phyloP scores from a whole-genome alignment of 345 rosid genomes.

The Limnanthes douglasii region DNA sequence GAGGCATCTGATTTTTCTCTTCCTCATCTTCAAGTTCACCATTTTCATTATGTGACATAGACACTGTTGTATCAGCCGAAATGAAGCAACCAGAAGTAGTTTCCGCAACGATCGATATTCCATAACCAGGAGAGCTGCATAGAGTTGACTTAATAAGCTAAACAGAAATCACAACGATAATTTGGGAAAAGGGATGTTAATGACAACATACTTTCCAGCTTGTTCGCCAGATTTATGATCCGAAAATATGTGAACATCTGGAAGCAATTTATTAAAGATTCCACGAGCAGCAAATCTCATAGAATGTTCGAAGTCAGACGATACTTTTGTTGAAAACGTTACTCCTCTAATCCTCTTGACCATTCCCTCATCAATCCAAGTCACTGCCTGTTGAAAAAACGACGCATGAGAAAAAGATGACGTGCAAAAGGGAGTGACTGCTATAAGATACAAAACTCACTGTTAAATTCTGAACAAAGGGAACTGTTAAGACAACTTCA shows the following conservation, averaged over 20 bases:
- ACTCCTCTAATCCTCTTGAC: constrained; percentile 80
- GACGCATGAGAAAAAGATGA: constrained; percentile 3
- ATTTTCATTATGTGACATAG: constrained; percentile 25
- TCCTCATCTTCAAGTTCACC: constrained; percentile 46
- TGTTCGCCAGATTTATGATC: constrained; percentile 57
- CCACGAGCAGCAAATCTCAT: constrained; percentile 87
- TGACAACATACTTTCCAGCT: constrained; percentile 81
- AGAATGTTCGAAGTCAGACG: constrained; percentile 53
- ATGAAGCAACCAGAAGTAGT: constrained; percentile 77
- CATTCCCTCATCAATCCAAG: constrained; percentile 86
- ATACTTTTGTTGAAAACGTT: constrained; percentile 67
- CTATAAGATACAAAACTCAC: constrained; percentile 18
- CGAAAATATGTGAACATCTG: constrained; percentile 68
- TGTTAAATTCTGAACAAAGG: constrained; percentile 30
- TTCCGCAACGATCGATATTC: constrained; percentile 85
- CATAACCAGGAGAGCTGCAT: constrained; percentile 87
- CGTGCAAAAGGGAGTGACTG: neutral
- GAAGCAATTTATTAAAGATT: constrained; percentile 67
- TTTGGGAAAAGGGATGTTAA: neutral
- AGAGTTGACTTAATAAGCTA: constrained; percentile 3
- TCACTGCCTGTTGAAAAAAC: constrained; percentile 35
- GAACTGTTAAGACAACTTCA: constrained; percentile 56
- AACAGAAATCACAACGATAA: neutral
- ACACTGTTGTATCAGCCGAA: constrained; percentile 61
- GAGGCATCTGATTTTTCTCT: constrained; percentile 40